Base-by-base conservation (phyloP, 2,329 filamentous ascomycete species). In the Lachnellula occidentalis region DNA sequence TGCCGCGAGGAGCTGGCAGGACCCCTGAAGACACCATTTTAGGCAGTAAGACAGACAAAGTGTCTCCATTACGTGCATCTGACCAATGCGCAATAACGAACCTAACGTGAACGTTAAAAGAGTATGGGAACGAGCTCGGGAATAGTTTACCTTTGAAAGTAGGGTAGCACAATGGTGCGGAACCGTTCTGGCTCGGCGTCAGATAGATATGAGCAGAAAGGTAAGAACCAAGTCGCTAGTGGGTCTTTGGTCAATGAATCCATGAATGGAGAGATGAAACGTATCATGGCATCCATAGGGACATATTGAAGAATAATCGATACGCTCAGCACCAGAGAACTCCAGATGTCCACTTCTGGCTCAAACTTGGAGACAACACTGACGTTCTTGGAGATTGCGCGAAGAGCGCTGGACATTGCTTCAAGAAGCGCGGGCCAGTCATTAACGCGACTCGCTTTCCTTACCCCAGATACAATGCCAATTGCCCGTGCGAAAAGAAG, bases 141-240 rank as follows among this genome's bases (percentile, higher is more conserved):
- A 12, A 56, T 34, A 17, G n/a, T 17, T 27, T 36, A 89, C 81
- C 82, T 90, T 69, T 95, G 89, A 62, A 97, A 91, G 54, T 88
- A 85, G 37, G 83, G 86, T 7, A 92, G 76, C 34, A 95, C 79
- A n/a, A 96, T 75, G 59, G 83, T 85, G 51, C 84, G 81, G 67
- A 97, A 99, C 39, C 88, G 81, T 51, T 86, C 81, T 1, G 79
- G 69, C 45, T 91, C 85, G 36, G 95, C 76, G 51, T 90, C 81
- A 0, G 89, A 86, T 62, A 94, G 85, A 50, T 89, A 85, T 14
- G 86, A 86, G 71, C 90, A 96, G 70, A 97, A 96, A 0, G 85
- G 80, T 43, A 97, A 79, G 69, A 96, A 97, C 75, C 85, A 86
- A 50, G 72, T 72, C 65, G 86, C 81, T 64, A 92, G 78, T 1